Base-by-base conservation (phyloP, 2,329 filamentous ascomycete species). In the Thelonectria rubi region DNA sequence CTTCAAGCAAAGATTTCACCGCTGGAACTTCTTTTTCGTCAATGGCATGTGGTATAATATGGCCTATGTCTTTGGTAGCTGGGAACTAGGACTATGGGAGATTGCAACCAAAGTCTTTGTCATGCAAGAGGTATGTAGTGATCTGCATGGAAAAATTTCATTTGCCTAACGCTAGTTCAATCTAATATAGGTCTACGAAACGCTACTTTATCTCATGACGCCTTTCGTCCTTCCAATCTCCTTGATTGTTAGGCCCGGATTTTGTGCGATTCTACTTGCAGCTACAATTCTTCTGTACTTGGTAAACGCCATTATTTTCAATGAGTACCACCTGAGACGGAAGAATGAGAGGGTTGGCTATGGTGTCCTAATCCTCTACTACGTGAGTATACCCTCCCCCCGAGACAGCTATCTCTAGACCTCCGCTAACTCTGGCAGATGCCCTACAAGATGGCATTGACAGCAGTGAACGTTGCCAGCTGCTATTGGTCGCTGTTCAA, bases 21-120 rank as follows among this genome's bases (percentile, higher is more conserved):
- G 62, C 3, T 64, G 62, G 62, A 58, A 64, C 37, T 62, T 64
- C 21, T 64, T 64, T 17, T 64, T 64, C 17, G 47, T 62, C 8
- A 58, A 52, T 8, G 50, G 62, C 3, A 26, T 64, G 15, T 64
- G 58, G 54, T 55, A 58, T 12, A 62, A 64, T 7, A 39, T 55
- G 46, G 37, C 48, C 24, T 62, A 62, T n/a, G 24, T 64, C 7
- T 21, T 62, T 5, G 37, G 32, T 7, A 64, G 62, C 12, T 64
- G 62, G 62, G 54, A 52, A 2, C 37, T 64, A 8, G 59, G 59
- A 1, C 49, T 51, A 9, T 58, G 58, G 40, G 59, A 64, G 43
- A 32, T 58, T 12, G 40, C 42, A 6, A 52, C 62, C 1, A 64
- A 64, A 40, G 18, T 64, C 2, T 64, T 54, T 21, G 62, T 64